Percentiles rank a stretch among this genome's conserved stretches.
Evolutionary conservation across 2,329 filamentous ascomycete genomes (phyloP).

Genomic region (Colletotrichum truncatum): DNA sequence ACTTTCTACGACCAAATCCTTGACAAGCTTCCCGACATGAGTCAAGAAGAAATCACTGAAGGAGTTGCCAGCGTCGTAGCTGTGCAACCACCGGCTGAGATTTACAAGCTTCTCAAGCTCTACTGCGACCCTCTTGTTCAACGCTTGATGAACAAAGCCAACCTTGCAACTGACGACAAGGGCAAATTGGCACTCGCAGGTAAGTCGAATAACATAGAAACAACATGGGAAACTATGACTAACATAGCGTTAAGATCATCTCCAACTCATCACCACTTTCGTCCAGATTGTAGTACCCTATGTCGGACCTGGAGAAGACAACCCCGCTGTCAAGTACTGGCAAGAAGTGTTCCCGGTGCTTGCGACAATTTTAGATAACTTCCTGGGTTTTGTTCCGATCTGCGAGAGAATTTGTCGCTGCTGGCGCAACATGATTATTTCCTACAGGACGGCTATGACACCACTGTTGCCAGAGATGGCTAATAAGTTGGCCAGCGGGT

Average conservation of each 20-base stretch:
- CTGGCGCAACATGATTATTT: conserved; percentile 97
- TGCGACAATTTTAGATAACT: conserved; percentile 86
- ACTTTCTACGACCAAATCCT: conserved; percentile 91
- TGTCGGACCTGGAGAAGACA: conserved; percentile 75
- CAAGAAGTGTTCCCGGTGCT: conserved; percentile 91
- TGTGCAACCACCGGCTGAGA: conserved; percentile 81
- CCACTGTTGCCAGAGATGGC: conserved; percentile 87
- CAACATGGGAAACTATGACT: neutral
- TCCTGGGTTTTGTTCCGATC: conserved; percentile 86
- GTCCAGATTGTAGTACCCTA: conserved; percentile 81
- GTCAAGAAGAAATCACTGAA: conserved; percentile 96
- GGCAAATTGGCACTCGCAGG: conserved; percentile 87
- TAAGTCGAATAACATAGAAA: conserved; percentile 48
- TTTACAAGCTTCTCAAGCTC: conserved; percentile 86
- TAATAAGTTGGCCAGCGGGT: conserved; percentile 86
- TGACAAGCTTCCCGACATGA: conserved; percentile 83
- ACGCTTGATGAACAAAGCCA: conserved; percentile 86
- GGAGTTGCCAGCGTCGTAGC: conserved; percentile 93
- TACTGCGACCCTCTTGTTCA: conserved; percentile 93
- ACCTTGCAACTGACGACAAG: conserved; percentile 83
- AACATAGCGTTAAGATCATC: conserved; percentile 70
- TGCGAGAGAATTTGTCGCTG: conserved; percentile 93
- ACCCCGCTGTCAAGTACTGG: conserved; percentile 96
- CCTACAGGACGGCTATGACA: conserved; percentile 88
- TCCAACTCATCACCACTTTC: conserved; percentile 93